These are phyloP conservation scores for Vitis cinerea DNA, from an alignment of 164 flowering plant species.

Conservation along the genomic window DNA sequence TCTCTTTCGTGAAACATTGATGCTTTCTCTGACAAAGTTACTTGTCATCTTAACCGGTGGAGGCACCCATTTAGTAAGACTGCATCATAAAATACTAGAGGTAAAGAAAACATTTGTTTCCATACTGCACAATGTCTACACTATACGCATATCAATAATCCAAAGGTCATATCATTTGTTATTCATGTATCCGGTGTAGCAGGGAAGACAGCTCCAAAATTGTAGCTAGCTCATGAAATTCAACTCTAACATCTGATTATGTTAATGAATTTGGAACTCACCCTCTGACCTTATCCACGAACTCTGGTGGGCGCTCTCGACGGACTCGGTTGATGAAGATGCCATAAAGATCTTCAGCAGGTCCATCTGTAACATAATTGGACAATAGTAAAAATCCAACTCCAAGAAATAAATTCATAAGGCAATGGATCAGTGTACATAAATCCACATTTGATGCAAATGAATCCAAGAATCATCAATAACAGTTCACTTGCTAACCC, in stretches of 20 bases:
- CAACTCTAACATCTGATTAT: background rate
- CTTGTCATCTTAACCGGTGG: constrained; percentile 97
- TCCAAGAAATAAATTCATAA: background rate
- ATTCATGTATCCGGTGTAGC: no score
- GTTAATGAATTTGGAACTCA: constrained; percentile 31
- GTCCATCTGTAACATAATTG: constrained; percentile 70
- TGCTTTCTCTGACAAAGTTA: constrained; percentile 64
- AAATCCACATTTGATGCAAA: no score
- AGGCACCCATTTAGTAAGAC: constrained; percentile 99
- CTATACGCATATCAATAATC: background rate
- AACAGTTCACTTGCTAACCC: no score
- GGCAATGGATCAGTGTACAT: background rate
- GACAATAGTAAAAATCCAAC: background rate
- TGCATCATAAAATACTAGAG: constrained; percentile 31
- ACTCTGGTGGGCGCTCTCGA: constrained; percentile 86
- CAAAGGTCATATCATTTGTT: background rate
- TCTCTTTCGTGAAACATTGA: constrained; percentile 81
- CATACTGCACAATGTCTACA: background rate
- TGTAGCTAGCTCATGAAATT: background rate
- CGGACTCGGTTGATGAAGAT: constrained; percentile 90
- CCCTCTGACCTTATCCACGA: constrained; percentile 80
- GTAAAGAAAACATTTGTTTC: constrained; percentile 7
- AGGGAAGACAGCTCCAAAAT: no score
- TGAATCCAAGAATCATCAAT: no score
- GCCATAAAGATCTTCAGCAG: constrained; percentile 98